Evolutionary conservation across 2,329 filamentous ascomycete species (phyloP), one percentile per base, ranked within the genome.

Genomic region (Phaeosphaeriaceae sp.): DNA sequence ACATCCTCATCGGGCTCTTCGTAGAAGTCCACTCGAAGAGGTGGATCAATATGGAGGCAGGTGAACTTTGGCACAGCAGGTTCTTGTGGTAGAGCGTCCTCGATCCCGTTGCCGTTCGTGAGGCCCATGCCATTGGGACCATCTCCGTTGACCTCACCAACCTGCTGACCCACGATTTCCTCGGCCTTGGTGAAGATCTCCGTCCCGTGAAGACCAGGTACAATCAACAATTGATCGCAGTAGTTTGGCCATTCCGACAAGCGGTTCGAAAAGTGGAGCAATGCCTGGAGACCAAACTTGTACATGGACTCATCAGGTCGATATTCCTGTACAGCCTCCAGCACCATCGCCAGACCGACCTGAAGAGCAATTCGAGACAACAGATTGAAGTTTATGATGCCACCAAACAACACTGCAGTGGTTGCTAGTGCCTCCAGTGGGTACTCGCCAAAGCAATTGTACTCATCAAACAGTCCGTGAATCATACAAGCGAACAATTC

Each of bases 401-500:
- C 95, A 55, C 95, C 95, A 75, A 99, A 99, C 26, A 99, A 86
- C 10, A 99, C 94, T 3, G 95, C 94, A 0, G 95, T 99, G 11
- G 94, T 98, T 8, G 94, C 94, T 52, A 99, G 82, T 6, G 95
- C 95, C 73, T 97, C 94, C n/a, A 97, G 84, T 0, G 96, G 96
- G 77, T 99, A 99, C 72, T 96, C 94, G 43, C 91, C 88, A 75
- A 97, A 99, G 73, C 97, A 96, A 55, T 90, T 90, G 76, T 97
- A 99, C 80, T 99, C 95, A 70, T 99, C 95, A 69, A 99, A 97
- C 3, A 99, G 83, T 0, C 95, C 95, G 72, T 97, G 94, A 35
- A 99, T 97, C 93, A 99, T 99, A 80, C 94, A 97, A 15, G 94
- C 92, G 75, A 99, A 99, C 7, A 97, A 86, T 74, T 99, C 95